Evolutionary conservation across 2,329 filamentous ascomycete genomes (phyloP), one percentile per base, ranked within the genome.

Genomic region (Aspergillus nomiae): DNA sequence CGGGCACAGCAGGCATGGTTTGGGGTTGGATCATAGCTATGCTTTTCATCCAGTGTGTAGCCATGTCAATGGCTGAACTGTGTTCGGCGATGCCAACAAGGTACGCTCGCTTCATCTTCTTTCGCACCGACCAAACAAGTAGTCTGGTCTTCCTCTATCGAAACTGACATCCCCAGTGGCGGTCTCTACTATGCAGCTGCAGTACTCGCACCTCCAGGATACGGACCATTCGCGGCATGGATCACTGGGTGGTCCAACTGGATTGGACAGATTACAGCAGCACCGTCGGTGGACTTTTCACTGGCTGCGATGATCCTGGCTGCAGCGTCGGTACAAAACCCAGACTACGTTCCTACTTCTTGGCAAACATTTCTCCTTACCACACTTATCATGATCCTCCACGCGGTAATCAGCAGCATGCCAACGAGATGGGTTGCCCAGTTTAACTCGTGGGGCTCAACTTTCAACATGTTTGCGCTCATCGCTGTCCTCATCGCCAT

Each of bases 21-120:
- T 92, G 90, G 90, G 90, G 90, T 6, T 92, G 90, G 90, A 77
- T 92, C 32, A 81, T 92, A 53, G 89, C 89, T 56, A 90, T 91
- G 85, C 68, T 89, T 6, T 91, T 91, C 46, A 90, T 92, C 45
- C 86, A 91, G 72, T 88, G 86, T 74, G 86, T 92, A 61, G 89
- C 90, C 10, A 84, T 87, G 77, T 85, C 84, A 24, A 88, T 89
- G 86, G 90, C 90, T 1, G 90, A 92, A 76, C 79, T 92, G 21
- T 91, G 89, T 70, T 89, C 86, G 3, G 87, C 87, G 51, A 91
- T 92, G 89, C 89, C 89, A 4, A 91, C 89, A 2, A 87, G 84
- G 74, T 83, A 73, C 19, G 60, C 32, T 11, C 14, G 32, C n/a
- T 3, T 1, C 5, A 2, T 14, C 41, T 2, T 14, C 48, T 32